Evolutionary conservation across 2,329 filamentous ascomycete species (phyloP).

Genomic region (Penicillium polonicum): DNA sequence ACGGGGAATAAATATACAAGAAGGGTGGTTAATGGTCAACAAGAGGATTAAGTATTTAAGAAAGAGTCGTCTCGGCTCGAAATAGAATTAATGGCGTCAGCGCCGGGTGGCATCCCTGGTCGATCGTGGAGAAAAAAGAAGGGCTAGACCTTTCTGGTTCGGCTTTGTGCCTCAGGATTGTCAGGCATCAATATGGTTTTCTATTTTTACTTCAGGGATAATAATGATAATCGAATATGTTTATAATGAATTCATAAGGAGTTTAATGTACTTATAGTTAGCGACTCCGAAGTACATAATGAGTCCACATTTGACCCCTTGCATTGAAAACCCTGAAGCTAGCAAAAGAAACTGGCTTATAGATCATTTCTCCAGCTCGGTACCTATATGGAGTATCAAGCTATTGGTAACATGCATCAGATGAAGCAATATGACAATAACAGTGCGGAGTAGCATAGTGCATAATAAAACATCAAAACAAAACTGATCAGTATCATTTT

Average conservation of each 20-base stretch:
- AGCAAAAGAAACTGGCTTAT: background rate
- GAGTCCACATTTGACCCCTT: background rate
- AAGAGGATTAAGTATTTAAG: background rate
- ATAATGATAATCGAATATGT: background rate
- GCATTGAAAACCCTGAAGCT: background rate
- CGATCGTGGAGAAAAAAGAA: slow-evolving; percentile 23
- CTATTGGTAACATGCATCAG: background rate
- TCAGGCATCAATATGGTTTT: background rate
- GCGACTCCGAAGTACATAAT: background rate
- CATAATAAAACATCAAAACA: background rate
- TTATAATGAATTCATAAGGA: background rate
- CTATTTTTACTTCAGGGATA: background rate
- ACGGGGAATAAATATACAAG: background rate
- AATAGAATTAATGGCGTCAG: slow-evolving; percentile 26
- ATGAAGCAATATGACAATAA: background rate
- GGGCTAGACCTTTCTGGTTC: slow-evolving; percentile 20
- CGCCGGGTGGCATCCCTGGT: slow-evolving; percentile 20
- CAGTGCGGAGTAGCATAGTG: background rate
- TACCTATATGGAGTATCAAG: background rate
- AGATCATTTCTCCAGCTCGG: background rate
- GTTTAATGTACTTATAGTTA: background rate
- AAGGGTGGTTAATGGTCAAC: background rate
- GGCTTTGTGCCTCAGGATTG: slow-evolving; percentile 1
- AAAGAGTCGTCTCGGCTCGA: slow-evolving; percentile 10
- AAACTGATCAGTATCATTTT: background rate